Base-by-base conservation (phyloP, 2,329 filamentous ascomycete genomes). In the Penicillium griseofulvum region DNA sequence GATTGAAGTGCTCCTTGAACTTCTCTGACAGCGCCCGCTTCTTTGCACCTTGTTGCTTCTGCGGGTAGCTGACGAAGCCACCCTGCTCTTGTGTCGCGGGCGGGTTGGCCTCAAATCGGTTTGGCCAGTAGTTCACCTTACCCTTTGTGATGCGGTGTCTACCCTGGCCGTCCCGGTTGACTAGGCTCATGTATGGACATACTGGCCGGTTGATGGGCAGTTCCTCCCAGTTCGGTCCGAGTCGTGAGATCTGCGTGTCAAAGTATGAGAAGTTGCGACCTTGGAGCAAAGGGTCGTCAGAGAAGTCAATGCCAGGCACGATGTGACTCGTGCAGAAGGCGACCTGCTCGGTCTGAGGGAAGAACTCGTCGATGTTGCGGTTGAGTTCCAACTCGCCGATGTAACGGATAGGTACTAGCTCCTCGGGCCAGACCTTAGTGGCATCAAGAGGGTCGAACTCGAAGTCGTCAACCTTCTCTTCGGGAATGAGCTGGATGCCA, bases 391-490 rank as follows among this genome's bases (percentile, higher is more conserved):
- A 70, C 71, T 92, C 84, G 37, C 89, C 90, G 53, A 95, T 89
- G 67, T 90, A 90, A 8, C 87, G 82, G 19, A 93, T 80, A 0
- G 90, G 90, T 0, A 91, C 78, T 0, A 86, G 74, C 12, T 93
- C 87, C 68, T 94, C 88, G 0, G 90, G 90, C 89, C 90, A 94
- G 26, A 93, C 73, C 76, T 95, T 94, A 36, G 90, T 95, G 0
- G 90, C 87, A 62, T 95, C 90, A 1, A 95, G 82, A 29, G 93
- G 87, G 65, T 94, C 90, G 57, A 94, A 93, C 7, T 93, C 90
- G 57, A 93, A 95, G 16, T 89, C 83, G 58, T 93, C 80, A 68
- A 90, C 83, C 46, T 86, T 81, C 9, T 80, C 80, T 60, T 93
- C 89, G 0, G 87, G 83, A 22, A 94, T 82, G 4, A 86, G 80